These are phyloP conservation scores for Entomortierella chlamydospora DNA, from an alignment of 192 early-diverging fungal genomes.

Conservation along the genomic window DNA sequence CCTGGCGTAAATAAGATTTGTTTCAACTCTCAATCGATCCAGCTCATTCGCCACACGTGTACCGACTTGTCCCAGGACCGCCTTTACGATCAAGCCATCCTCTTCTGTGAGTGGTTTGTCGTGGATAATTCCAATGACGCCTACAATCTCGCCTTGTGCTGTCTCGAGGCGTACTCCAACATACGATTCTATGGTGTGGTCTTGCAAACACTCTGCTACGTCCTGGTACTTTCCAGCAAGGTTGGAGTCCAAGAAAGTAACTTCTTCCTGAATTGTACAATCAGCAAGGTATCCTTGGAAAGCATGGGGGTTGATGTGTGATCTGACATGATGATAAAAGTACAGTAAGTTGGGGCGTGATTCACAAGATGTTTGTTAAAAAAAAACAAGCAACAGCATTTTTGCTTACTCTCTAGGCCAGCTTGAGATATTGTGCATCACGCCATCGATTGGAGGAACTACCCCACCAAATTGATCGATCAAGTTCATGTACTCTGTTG, in stretches of 20 bases:
- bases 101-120: constrained; percentile 39
- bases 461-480: constrained; percentile 47
- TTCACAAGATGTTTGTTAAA: neutral
- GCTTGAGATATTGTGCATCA: constrained; percentile 53
- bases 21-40: constrained; percentile 52
- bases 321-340: neutral
- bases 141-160: constrained; percentile 48
- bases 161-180: constrained; percentile 56
- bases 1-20: constrained; percentile 53
- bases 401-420: constrained; percentile 48
- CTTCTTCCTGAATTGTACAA: constrained; percentile 48
- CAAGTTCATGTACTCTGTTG: constrained; percentile 43
- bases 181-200: constrained; percentile 47
- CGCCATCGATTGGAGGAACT: constrained; percentile 43
- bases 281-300: constrained; percentile 52
- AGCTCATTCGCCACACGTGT: constrained; percentile 56
- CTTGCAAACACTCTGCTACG: constrained; percentile 35
- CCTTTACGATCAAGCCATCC: constrained; percentile 33
- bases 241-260: constrained; percentile 26
- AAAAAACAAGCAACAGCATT: neutral
- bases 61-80: constrained; percentile 45
- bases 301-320: constrained; percentile 46
- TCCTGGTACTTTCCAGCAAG: constrained; percentile 28
- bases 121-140: constrained; percentile 56
- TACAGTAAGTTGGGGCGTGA: too few relatives aligned